Percentiles rank a stretch among this genome's conserved stretches.
phyloP scores from a whole-genome alignment of 805 yeast genomes.

The Ogataea pini region DNA sequence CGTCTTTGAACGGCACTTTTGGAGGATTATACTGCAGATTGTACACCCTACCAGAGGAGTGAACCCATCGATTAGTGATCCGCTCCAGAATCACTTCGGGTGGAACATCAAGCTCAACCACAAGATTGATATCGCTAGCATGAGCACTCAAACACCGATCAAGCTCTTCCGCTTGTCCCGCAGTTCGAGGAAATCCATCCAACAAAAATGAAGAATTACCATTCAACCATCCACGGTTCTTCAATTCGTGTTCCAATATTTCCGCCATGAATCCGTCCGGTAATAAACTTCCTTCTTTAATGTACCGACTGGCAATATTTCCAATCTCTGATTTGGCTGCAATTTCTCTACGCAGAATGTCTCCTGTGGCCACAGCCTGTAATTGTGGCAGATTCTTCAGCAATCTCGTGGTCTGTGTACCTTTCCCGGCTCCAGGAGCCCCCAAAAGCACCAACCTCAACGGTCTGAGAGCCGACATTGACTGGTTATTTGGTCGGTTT shows the following conservation, averaged over 20 bases:
- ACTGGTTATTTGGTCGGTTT: not conserved
- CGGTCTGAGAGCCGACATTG: constrained; percentile 35
- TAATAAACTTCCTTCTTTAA: constrained; percentile 64
- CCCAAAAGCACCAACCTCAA: constrained; percentile 75
- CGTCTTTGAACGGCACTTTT: constrained; percentile 75
- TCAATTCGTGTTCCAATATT: constrained; percentile 54
- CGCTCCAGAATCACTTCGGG: constrained; percentile 76
- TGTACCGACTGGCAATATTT: constrained; percentile 51
- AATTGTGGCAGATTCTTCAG: constrained; percentile 53
- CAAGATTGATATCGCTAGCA: constrained; percentile 59
- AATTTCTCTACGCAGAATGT: constrained; percentile 71
- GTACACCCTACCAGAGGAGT: constrained; percentile 86
- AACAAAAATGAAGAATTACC: constrained; percentile 62
- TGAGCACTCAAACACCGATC: constrained; percentile 42
- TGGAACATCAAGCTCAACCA: constrained; percentile 89
- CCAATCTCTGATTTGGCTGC: constrained; percentile 56
- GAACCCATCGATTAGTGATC: constrained; percentile 85
- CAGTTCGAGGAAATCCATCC: constrained; percentile 92
- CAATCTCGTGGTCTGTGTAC: constrained; percentile 77
- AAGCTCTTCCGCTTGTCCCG: constrained; percentile 65
- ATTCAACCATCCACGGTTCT: constrained; percentile 43
- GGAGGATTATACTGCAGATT: constrained; percentile 90
- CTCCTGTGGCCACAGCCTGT: constrained; percentile 78
- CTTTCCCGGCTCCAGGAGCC: constrained; percentile 96
- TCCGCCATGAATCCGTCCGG: constrained; percentile 72